These are phyloP conservation scores for Suillus discolor DNA, from an alignment of 768 basidiomycete genomes.

Conservation along the genomic window DNA sequence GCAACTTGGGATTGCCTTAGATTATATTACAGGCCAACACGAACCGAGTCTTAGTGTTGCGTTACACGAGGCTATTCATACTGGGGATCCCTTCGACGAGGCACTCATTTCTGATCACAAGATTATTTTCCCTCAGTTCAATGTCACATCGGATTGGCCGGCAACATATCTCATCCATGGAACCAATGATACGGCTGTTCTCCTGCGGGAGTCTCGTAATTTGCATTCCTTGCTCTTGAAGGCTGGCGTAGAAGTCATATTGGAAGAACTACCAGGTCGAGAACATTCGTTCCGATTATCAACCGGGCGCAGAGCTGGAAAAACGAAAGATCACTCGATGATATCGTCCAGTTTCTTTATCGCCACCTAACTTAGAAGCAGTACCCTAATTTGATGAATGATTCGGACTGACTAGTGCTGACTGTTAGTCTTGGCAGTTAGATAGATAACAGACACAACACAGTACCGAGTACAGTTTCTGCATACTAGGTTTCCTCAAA, in stretches of 20 bases:
- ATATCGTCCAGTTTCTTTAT: constrained; percentile 40
- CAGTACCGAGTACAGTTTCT: not conserved
- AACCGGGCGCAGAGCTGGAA: constrained; percentile 34
- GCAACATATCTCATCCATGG: constrained; percentile 52
- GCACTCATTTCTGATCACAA: constrained; percentile 24
- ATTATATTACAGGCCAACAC: constrained; percentile 55
- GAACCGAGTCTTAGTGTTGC: constrained; percentile 48
- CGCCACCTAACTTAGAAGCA: constrained; percentile 14
- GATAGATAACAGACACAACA: not conserved
- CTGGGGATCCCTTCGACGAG: constrained; percentile 27
- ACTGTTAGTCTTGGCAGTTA: not conserved
- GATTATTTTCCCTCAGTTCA: constrained; percentile 50
- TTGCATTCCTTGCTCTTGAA: constrained; percentile 36
- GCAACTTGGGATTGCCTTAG: constrained; percentile 58
- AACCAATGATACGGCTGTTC: constrained; percentile 49
- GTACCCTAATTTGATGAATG: not conserved
- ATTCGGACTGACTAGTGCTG: not conserved
- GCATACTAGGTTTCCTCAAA: not conserved
- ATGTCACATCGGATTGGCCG: constrained; percentile 42
- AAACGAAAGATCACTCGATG: constrained; percentile 41
- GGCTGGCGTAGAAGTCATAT: constrained; percentile 37
- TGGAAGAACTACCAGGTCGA: constrained; percentile 42
- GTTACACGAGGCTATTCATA: constrained; percentile 31
- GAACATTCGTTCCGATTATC: constrained; percentile 65
- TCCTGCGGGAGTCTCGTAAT: constrained; percentile 40